Evolutionary conservation across 257 asterid species (phyloP), one percentile per base, ranked within the genome.

Genomic region (Knoxia roxburghii): DNA sequence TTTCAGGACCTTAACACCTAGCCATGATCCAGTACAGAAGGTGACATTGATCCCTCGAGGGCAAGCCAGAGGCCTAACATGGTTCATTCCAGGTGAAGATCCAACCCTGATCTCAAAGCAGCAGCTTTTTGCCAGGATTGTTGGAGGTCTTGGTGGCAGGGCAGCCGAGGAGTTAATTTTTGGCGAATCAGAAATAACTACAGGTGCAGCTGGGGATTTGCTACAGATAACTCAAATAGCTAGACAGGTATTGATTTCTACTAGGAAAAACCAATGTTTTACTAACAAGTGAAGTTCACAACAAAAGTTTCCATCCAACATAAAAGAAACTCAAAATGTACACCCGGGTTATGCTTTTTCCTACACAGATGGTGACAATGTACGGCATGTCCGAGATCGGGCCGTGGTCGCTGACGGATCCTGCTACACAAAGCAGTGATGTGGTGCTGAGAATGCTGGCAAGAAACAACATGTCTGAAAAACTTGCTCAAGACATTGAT

Each of bases 331-430:
- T 61, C 35, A 27, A 20, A 48, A 26, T 0, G 41, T 5, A 29
- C 13, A 61, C 6, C 52, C n/a, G 27, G 39, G 33, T 66, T 11
- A 46, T 53, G 40, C 32, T 55, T 21, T 39, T 59, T 32, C 40
- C 1, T 0, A 9, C 15, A 58, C 79, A 86, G 87, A 89, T 86
- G 94, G 91, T 86, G 21, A 78, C 80, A 35, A 58, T 76, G 61
- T 81, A 78, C 50, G 96, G 96, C 37, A 86, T 89, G 96, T 89
- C 96, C 7, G 91, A 89, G 78, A 78, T 84, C 20, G 88, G 94
- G 13, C 89, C 95, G 12, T 86, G 88, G 89, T 68, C 85, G 4
- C 48, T 86, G 79, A 64, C 71, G 12, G 88, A 84, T 65, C 88
- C 86, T 60, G 74, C 73, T n/a, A 76, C 48, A 5, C 91, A 81